phyloP scores from a whole-genome alignment of 2,329 filamentous ascomycete genomes.

The Alternaria brassicae region DNA sequence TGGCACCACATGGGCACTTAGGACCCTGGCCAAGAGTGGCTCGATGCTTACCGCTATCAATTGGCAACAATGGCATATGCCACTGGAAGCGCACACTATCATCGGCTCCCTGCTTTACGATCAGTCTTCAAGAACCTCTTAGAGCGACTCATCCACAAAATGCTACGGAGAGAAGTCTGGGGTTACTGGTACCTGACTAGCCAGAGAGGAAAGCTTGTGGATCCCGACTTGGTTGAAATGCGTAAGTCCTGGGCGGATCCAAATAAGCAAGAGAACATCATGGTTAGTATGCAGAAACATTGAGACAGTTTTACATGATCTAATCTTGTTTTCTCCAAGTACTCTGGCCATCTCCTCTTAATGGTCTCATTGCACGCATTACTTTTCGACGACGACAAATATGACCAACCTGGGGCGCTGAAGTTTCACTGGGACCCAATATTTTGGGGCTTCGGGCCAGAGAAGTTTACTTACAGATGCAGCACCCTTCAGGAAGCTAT shows the following conservation, averaged over 20 bases:
- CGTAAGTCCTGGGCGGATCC: conserved; percentile 55
- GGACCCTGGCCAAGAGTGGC: conserved; percentile 51
- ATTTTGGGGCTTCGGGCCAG: conserved; percentile 33
- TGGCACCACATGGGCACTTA: conserved; percentile 72
- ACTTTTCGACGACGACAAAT: conserved; percentile 54
- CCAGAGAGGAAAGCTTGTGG: conserved; percentile 42
- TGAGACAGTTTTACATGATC: not conserved
- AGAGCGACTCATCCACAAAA: conserved; percentile 50
- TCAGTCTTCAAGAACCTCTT: conserved; percentile 47
- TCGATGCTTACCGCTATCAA: conserved; percentile 51
- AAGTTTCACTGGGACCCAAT: conserved; percentile 52
- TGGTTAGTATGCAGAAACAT: conserved; percentile 26
- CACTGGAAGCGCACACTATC: conserved; percentile 48
- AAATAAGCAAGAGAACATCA: conserved; percentile 52
- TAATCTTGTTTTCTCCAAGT: conserved; percentile 15
- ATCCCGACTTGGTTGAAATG: conserved; percentile 51
- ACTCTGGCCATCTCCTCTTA: conserved; percentile 51
- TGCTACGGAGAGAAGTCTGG: conserved; percentile 54
- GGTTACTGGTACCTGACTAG: conserved; percentile 54
- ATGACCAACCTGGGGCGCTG: conserved; percentile 44
- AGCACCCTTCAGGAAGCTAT: conserved; percentile 47
- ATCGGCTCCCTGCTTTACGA: conserved; percentile 49
- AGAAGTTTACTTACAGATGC: conserved; percentile 43
- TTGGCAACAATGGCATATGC: conserved; percentile 54
- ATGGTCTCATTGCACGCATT: conserved; percentile 53